A percentile compares a stretch with the other conserved stretches of the same genome.
Conservation (phyloP, 805 yeast species). For the Cyberlindnera euphorbiiphila region DNA sequence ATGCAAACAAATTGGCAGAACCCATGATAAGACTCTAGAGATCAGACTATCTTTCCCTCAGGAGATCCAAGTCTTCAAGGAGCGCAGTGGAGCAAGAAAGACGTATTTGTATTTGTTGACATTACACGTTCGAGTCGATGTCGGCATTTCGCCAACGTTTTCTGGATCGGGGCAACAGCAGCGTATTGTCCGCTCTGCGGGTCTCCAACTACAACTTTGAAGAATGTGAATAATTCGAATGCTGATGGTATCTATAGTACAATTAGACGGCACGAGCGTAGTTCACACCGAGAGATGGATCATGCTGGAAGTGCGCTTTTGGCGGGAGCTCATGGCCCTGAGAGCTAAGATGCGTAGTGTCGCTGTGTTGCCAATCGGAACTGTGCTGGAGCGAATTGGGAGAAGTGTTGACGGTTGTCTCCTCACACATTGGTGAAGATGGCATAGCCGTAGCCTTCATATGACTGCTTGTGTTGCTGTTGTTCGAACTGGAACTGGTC, state of each 20-base stretch:
- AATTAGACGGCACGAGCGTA: too few relatives aligned
- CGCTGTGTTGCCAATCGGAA: conserved; percentile 12
- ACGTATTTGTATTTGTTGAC: conserved; percentile 1
- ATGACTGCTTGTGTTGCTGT: conserved; percentile 3
- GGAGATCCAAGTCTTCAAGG: too few relatives aligned
- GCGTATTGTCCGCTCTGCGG: too few relatives aligned
- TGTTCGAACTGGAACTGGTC: conserved; percentile 1
- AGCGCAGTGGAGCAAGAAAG: too few relatives aligned
- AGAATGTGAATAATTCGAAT: too few relatives aligned
- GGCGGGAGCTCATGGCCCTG: conserved; percentile 17
- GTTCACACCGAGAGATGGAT: conserved; percentile 13
- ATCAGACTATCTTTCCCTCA: too few relatives aligned
- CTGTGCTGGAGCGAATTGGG: conserved; percentile 14
- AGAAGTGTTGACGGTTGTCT: conserved; percentile 13
- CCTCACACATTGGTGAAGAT: conserved; percentile 22
- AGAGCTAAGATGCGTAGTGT: conserved; percentile 11
- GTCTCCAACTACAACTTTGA: background rate
- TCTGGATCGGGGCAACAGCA: too few relatives aligned
- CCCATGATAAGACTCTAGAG: too few relatives aligned
- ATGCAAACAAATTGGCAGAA: too few relatives aligned
- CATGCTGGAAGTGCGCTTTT: conserved; percentile 20
- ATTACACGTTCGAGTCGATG: too few relatives aligned
- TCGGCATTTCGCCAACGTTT: too few relatives aligned
- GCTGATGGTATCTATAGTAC: too few relatives aligned
- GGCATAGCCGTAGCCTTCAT: conserved; percentile 20